phyloP scores from a whole-genome alignment of 192 early-diverging fungal genomes.

The Coemansia sp. region DNA sequence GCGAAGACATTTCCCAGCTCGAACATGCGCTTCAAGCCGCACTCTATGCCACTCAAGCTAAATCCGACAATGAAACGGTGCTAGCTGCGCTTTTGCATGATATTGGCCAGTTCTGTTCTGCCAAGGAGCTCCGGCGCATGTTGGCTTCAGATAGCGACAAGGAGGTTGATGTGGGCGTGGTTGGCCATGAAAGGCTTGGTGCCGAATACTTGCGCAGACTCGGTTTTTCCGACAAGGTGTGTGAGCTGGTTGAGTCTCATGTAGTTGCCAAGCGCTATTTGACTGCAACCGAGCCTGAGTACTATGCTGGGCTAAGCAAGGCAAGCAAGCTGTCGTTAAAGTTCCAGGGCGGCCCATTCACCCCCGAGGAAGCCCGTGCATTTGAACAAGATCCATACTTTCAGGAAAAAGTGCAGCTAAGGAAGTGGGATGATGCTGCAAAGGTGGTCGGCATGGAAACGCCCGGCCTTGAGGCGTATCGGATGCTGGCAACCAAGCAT shows the following conservation, averaged over 20 bases:
- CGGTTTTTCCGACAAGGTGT: slow-evolving; percentile 56
- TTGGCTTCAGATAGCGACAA: slow-evolving; percentile 32
- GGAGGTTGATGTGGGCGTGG: slow-evolving; percentile 33
- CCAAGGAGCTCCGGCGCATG: slow-evolving; percentile 52
- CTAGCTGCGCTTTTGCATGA: slow-evolving; percentile 59
- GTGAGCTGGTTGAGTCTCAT: slow-evolving; percentile 56
- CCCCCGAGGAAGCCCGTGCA: slow-evolving; percentile 31
- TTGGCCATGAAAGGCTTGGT: slow-evolving; percentile 58
- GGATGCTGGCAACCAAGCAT: slow-evolving; percentile 40
- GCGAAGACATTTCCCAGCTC: slow-evolving; percentile 57
- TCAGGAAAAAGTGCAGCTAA: slow-evolving; percentile 54
- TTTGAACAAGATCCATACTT: slow-evolving; percentile 58
- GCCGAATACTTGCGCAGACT: slow-evolving; percentile 56
- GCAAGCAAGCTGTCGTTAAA: slow-evolving; percentile 57
- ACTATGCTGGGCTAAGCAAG: slow-evolving; percentile 49
- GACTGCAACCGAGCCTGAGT: slow-evolving; percentile 48
- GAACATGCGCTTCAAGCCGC: slow-evolving; percentile 60
- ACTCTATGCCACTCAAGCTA: slow-evolving; percentile 35
- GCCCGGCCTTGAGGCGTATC: slow-evolving; percentile 51
- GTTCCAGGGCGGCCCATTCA: slow-evolving; percentile 54
- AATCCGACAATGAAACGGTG: slow-evolving; percentile 53
- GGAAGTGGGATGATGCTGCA: slow-evolving; percentile 57
- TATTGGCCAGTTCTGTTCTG: slow-evolving; percentile 59
- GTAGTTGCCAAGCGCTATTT: slow-evolving; percentile 61
- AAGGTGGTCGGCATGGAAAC: slow-evolving; percentile 47